These are phyloP conservation scores for Vaccinium macrocarpon DNA, from an alignment of 148 eudicot genomes.

Conservation along the genomic window DNA sequence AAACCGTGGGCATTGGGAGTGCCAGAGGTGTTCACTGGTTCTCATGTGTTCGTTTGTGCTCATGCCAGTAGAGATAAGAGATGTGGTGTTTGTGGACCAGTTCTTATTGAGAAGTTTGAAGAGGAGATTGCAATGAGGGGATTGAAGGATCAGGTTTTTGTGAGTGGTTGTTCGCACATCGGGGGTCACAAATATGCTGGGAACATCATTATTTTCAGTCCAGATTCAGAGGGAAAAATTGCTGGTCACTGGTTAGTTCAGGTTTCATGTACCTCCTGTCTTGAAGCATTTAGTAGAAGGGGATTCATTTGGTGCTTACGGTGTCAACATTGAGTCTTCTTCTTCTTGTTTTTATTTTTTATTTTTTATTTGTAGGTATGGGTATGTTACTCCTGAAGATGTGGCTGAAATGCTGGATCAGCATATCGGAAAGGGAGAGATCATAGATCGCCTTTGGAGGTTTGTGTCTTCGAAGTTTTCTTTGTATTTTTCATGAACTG, in stretches of 20 bases:
- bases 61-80: constrained; percentile 79
- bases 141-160: constrained; percentile 59
- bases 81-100: constrained; percentile 97
- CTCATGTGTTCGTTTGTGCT: constrained; percentile 82
- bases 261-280: neutral
- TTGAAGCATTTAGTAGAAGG: neutral
- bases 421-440: constrained; percentile 79
- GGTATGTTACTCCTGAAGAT: constrained; percentile 87
- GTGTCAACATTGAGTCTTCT: constrained; percentile 1
- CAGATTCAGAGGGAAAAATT: constrained; percentile 65
- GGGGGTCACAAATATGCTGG: constrained; percentile 99
- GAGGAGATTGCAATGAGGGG: constrained; percentile 59
- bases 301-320: neutral
- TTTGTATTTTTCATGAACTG: neutral
- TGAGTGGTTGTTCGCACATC: constrained; percentile 87
- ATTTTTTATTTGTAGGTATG: constrained; percentile 59
- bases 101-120: constrained; percentile 72
- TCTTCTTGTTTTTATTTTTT: constrained; percentile 2
- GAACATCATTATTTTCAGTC: constrained; percentile 75
- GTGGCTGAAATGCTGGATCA: constrained; percentile 72
- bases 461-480: constrained; percentile 24
- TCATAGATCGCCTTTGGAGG: constrained; percentile 91
- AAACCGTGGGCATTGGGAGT: constrained; percentile 69
- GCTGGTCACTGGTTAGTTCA: constrained; percentile 77
- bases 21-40: constrained; percentile 67